Conservation (phyloP, 495 filamentous ascomycete species). For the Podospora pseudoanserina region DNA sequence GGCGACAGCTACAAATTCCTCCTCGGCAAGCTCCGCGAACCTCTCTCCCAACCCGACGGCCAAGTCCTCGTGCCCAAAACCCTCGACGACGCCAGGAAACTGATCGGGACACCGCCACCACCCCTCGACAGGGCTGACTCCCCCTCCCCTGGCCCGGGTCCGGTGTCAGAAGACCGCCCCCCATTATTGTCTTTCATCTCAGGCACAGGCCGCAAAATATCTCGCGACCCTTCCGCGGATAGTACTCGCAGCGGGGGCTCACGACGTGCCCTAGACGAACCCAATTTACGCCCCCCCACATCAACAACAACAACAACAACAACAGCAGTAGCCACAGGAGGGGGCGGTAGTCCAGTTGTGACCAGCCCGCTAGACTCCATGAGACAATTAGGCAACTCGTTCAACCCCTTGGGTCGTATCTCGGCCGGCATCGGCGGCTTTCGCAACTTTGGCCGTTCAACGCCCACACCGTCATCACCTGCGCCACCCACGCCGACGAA, state of each 20-base stretch:
- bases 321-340: conserved; percentile 3
- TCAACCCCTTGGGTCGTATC: conserved; percentile 82
- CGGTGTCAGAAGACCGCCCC: conserved; percentile 35
- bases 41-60: conserved; percentile 35
- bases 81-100: conserved; percentile 82
- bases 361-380: conserved; percentile 67
- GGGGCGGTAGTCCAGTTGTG: conserved; percentile 22
- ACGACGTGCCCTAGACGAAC: conserved; percentile 40
- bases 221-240: conserved; percentile 73
- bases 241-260: conserved; percentile 58
- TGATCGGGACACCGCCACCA: conserved; percentile 66
- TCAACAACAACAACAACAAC: not conserved
- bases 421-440: conserved; percentile 62
- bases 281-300: not conserved
- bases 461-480: conserved; percentile 26
- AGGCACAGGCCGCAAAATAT: conserved; percentile 46
- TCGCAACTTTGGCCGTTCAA: conserved; percentile 65
- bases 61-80: conserved; percentile 71
- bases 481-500: conserved; percentile 26
- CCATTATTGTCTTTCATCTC: conserved; percentile 57
- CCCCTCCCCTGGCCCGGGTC: conserved; percentile 39
- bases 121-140: conserved; percentile 49
- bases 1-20: conserved; percentile 92
- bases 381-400: conserved; percentile 73
- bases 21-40: conserved; percentile 81